Base-by-base conservation (phyloP, 2,329 filamentous ascomycete species). In the Annulohypoxylon truncatum region DNA sequence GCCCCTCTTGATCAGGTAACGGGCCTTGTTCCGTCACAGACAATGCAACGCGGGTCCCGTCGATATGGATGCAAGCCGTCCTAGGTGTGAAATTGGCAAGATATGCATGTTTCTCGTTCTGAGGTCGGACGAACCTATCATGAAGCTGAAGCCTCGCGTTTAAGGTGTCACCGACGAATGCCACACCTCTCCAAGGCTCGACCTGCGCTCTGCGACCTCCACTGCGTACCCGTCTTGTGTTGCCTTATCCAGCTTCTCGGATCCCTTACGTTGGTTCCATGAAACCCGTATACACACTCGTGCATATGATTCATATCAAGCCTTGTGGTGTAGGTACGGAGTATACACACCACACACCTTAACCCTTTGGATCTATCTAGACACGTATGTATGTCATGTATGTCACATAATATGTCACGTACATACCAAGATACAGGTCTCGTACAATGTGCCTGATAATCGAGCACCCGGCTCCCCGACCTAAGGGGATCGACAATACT, bases 191-290 rank as follows among this genome's bases (percentile, higher is more conserved):
- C 9, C 35, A 38, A n/a, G 35, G 35, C 54, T 58, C 24, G 46
- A 29, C 57, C 52, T 59, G 20, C 50, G 22, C 18, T 54, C 22
- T 66, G 59, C 53, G 44, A 50, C 59, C 54, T 48, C 38, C 40
- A 48, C 57, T 64, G 61, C 64, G 60, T 67, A 60, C 56, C 53
- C 59, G 64, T 67, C 64, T 53, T 69, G 61, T 69, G 64, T 54
- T 48, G 61, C 67, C 64, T 44, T 67, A 67, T 57, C 64, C 67
- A 67, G 64, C 54, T 69, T 67, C 64, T 61, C 60, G 67, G 67
- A 66, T 69, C 64, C 44, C 66, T 53, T 66, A n/a, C 61, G 52
- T 67, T 46, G 54, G 64, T 56, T 62, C 50, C 55, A 61, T 67
- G 64, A 67, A 64, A 69, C 64, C 42, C 54, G 33, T 56, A 42